Conservation (phyloP, 2,329 filamentous ascomycete genomes). For the Pestalotiopsis sp. region DNA sequence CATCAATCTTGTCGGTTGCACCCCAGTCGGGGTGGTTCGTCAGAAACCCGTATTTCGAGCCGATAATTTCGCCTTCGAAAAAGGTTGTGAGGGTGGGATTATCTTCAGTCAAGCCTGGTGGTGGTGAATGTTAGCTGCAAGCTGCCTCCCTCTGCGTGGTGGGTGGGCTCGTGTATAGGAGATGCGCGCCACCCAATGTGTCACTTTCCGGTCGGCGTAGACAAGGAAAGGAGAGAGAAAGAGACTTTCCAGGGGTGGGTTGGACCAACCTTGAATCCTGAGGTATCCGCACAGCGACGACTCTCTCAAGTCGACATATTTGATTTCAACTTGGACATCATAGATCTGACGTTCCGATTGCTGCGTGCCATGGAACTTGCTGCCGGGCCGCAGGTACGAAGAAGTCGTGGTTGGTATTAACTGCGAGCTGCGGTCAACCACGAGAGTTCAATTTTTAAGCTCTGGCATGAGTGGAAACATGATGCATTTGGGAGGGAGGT, state of each 20-base stretch:
- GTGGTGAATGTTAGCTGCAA: background rate
- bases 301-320: slow-evolving; percentile 92
- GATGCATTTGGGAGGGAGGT: background rate
- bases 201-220: background rate
- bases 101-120: slow-evolving; percentile 83
- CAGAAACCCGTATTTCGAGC: slow-evolving; percentile 89
- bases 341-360: slow-evolving; percentile 92
- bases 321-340: slow-evolving; percentile 95
- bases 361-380: slow-evolving; percentile 87
- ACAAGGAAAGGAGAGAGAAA: background rate
- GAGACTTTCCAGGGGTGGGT: background rate
- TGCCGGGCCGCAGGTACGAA: slow-evolving; percentile 83
- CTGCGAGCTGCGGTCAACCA: slow-evolving; percentile 41
- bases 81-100: slow-evolving; percentile 98
- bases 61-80: slow-evolving; percentile 98
- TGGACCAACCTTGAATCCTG: slow-evolving; percentile 79
- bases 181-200: background rate
- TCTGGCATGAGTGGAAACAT: background rate
- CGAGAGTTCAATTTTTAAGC: background rate
- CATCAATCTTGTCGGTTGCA: slow-evolving; percentile 85
- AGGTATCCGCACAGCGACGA: slow-evolving; percentile 95
- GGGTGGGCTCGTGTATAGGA: slow-evolving; percentile 1
- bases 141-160: background rate
- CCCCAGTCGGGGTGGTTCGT: slow-evolving; percentile 92
- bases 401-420: slow-evolving; percentile 79